Base-by-base conservation (phyloP, 345 rosid species). In the Populus tremula region DNA sequence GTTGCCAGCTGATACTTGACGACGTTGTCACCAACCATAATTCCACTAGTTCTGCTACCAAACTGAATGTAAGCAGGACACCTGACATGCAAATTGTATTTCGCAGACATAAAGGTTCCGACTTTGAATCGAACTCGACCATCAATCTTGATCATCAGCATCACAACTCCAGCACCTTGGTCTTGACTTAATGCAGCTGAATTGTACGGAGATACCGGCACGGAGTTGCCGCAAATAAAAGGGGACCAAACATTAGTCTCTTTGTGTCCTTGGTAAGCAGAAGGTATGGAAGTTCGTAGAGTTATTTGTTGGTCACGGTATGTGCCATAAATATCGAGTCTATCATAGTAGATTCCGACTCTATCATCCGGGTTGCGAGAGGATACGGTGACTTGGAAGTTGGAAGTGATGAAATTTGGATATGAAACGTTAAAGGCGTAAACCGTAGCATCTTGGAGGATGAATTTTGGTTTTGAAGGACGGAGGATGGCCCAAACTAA, bases 361-460 rank as follows among this genome's bases (percentile, higher is more conserved):
- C 78, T 80, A 79, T 91, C 90, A 75, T 96, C 94, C 1, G 94
- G 97, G 83, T 96, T 94, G 31, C 95, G 92, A 23, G 93, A 84
- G 66, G 91, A 88, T 81, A 96, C 31, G 54, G 99, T 93, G 85
- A 93, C 88, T 66, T 90, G 95, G 80, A 96, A 83, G 80, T 82
- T 91, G 75, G 93, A 89, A 13, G 97, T 90, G 82, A 96, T 90
- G 81, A 81, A 67, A 86, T 90, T 92, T 0, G 97, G 94, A 14
- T 69, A 64, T 13, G 99, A 78, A 82, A 88, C 71, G 89, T 94
- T 96, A 92, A 96, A 96, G 84, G 82, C 86, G 82, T 81, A 89
- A 78, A 96, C 92, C 82, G 98, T 96, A 81, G 89, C 93, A 87
- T 96, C 97, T 82, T 92, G 98, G 84, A 96, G 90, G 84, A 89